Evolutionary conservation across 257 asterid species (phyloP).

Genomic region (Petunia secreta): DNA sequence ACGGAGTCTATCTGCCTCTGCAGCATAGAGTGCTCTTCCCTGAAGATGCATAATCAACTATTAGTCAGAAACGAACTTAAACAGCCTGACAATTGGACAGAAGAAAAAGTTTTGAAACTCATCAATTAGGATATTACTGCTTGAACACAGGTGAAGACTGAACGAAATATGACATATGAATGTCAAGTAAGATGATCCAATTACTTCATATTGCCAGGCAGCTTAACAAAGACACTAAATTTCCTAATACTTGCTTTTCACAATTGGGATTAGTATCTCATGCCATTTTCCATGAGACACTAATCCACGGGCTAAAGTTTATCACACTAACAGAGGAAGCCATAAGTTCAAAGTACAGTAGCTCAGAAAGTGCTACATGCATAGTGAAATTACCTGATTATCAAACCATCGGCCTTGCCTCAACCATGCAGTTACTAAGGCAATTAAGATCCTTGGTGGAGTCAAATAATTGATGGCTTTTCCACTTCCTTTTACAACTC

Average conservation of each 20-base stretch:
- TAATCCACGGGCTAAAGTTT: neutral
- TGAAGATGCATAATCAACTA: slow-evolving; percentile 29
- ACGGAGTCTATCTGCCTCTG: slow-evolving; percentile 95
- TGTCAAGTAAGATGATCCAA: neutral
- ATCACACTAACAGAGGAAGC: neutral
- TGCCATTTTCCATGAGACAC: neutral
- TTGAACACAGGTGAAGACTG: neutral
- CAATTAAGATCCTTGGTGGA: slow-evolving; percentile 94
- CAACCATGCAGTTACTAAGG: slow-evolving; percentile 94
- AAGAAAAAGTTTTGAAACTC: no score
- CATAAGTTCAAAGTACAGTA: neutral
- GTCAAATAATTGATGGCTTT: slow-evolving; percentile 92
- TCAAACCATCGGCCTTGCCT: slow-evolving; percentile 98
- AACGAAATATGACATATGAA: neutral
- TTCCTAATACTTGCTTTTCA: neutral
- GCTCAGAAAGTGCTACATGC: neutral
- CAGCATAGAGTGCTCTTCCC: slow-evolving; percentile 96
- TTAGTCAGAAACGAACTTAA: neutral
- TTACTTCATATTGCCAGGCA: neutral
- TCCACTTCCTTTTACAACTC: slow-evolving; percentile 98
- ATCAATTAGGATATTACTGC: neutral
- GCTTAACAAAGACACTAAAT: no score
- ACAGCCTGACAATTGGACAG: neutral
- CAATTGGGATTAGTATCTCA: neutral
- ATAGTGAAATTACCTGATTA: slow-evolving; percentile 63